Evolutionary conservation across 2,329 filamentous ascomycete species (phyloP).

Genomic region (Exophiala aquamarina): DNA sequence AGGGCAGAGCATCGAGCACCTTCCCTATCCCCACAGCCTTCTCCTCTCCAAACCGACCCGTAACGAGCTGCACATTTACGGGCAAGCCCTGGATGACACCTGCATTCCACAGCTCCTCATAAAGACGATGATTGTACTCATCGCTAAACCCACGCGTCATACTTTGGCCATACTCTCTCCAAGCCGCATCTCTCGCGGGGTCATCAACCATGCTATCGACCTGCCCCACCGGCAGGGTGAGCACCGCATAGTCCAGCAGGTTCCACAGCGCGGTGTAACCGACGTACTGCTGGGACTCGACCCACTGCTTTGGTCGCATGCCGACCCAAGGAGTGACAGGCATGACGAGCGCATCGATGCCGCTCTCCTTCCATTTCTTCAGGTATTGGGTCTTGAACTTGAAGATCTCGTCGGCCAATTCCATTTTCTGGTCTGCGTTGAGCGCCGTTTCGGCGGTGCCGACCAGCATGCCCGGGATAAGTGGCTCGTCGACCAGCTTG

Average conservation of each 20-base stretch:
- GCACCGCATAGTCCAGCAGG: conserved; percentile 34
- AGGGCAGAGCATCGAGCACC: conserved; percentile 13
- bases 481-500: conserved; percentile 31
- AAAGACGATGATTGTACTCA: conserved; percentile 35
- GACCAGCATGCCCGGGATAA: conserved; percentile 38
- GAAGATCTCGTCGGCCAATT: conserved; percentile 33
- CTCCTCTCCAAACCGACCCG: conserved; percentile 26
- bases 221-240: conserved; percentile 32
- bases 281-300: conserved; percentile 35
- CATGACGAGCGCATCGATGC: conserved; percentile 37
- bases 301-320: conserved; percentile 35
- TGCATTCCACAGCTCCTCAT: conserved; percentile 30
- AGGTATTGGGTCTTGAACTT: conserved; percentile 32
- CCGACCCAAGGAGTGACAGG: conserved; percentile 35
- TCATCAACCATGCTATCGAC: conserved; percentile 7
- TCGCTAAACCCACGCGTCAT: conserved; percentile 34
- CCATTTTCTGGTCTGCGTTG: conserved; percentile 27
- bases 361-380: conserved; percentile 32
- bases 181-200: conserved; percentile 25
- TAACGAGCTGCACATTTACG: conserved; percentile 37
- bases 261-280: conserved; percentile 39
- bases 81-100: conserved; percentile 42
- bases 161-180: conserved; percentile 30
- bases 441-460: conserved; percentile 32
- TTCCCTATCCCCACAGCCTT: conserved; percentile 22